These are phyloP conservation scores for Calonectria fujianensis DNA, from an alignment of 2,329 filamentous ascomycete genomes.

Conservation along the genomic window DNA sequence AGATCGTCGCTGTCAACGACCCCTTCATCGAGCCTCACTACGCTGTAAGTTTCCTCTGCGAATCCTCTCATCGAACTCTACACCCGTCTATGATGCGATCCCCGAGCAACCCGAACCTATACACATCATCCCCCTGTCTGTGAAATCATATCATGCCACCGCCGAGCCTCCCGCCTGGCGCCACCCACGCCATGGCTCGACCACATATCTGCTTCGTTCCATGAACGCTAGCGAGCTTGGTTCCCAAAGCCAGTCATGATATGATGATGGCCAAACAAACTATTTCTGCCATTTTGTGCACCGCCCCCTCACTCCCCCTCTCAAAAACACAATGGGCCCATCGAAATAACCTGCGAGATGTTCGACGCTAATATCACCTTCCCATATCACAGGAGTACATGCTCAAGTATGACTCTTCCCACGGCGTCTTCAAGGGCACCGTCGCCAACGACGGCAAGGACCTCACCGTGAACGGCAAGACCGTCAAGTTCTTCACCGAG, in stretches of 20 bases:
- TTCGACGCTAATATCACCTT: slow-evolving; percentile 26
- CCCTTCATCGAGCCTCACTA: slow-evolving; percentile 99
- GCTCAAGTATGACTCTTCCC: slow-evolving; percentile 99
- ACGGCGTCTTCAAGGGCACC: slow-evolving; percentile 96
- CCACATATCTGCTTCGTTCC: too few species aligned
- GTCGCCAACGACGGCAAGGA: slow-evolving; percentile 82
- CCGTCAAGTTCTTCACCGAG: slow-evolving; percentile 95
- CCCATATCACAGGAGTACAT: slow-evolving; percentile 88
- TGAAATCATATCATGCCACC: slow-evolving; percentile 37
- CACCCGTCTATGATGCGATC: slow-evolving; percentile 18
- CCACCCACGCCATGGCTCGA: slow-evolving; percentile 4
- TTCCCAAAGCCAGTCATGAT: slow-evolving; percentile 1
- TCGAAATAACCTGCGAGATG: not conserved
- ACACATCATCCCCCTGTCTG: slow-evolving; percentile 16
- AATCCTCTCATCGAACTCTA: slow-evolving; percentile 12
- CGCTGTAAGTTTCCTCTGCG: slow-evolving; percentile 81
- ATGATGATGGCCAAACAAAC: not conserved
- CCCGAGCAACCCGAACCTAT: slow-evolving; percentile 25
- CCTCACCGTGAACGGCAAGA: slow-evolving; percentile 95
- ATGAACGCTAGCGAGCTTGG: not conserved
- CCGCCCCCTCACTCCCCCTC: too few species aligned
- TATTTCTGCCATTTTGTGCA: too few species aligned
- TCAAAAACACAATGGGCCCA: too few species aligned
- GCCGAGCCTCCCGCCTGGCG: slow-evolving; percentile 1
- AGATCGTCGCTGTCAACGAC: slow-evolving; percentile 98